These are phyloP conservation scores for Globisporangium barbulae DNA, from an alignment of 352 stramenopile species.

Conservation along the genomic window DNA sequence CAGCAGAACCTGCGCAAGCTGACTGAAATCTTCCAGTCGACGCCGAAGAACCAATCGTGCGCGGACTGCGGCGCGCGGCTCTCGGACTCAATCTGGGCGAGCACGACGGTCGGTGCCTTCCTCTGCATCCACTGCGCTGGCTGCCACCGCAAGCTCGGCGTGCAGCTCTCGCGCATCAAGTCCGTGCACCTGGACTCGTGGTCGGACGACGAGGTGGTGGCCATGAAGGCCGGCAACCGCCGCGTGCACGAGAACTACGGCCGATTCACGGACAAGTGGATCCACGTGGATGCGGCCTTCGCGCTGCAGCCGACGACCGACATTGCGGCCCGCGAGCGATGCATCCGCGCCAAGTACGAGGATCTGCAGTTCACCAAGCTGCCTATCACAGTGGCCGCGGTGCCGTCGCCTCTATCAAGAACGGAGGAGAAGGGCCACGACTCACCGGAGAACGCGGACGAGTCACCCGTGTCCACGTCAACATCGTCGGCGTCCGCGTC, in stretches of 20 bases:
- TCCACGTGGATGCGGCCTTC: conserved; percentile 34
- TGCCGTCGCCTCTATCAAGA: neutral
- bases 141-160: conserved; percentile 93
- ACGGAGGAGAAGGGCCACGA: conserved; percentile 52
- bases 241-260: conserved; percentile 51
- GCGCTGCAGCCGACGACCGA: conserved; percentile 43
- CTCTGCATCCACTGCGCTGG: conserved; percentile 96
- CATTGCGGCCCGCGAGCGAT: conserved; percentile 36
- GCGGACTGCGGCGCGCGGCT: conserved; percentile 71
- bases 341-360: conserved; percentile 71
- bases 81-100: conserved; percentile 92
- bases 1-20: conserved; percentile 49
- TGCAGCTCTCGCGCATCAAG: conserved; percentile 91
- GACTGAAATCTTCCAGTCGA: conserved; percentile 56
- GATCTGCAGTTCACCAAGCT: conserved; percentile 58
- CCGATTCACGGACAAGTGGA: conserved; percentile 57
- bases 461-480: conserved; percentile 20
- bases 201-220: conserved; percentile 62
- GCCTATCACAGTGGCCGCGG: conserved; percentile 15
- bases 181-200: conserved; percentile 78
- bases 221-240: conserved; percentile 79
- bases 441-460: conserved; percentile 45
- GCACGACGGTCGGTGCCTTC: conserved; percentile 91
- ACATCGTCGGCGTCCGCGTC: conserved; percentile 13
- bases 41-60: conserved; percentile 65